Evolutionary conservation across 2,329 filamentous ascomycete genomes (phyloP).

Genomic region (Verticillium zaregamsianum): DNA sequence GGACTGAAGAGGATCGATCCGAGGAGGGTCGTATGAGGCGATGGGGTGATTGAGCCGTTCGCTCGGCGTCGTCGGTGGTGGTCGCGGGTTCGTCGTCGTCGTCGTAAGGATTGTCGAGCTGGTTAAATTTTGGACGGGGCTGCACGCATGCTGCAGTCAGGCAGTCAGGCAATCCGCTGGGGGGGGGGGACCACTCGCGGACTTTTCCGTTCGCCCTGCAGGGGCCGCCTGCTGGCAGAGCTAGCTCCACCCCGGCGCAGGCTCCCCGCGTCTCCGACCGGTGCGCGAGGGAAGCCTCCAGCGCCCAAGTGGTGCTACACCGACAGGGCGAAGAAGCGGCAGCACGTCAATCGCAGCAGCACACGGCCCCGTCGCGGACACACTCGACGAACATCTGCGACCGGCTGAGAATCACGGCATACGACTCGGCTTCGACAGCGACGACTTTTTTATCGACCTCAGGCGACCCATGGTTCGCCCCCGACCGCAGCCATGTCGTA

Average conservation of each 20-base stretch:
- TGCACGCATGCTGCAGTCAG: not conserved
- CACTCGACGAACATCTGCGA: conserved; percentile 10
- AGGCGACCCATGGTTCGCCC: conserved; percentile 2
- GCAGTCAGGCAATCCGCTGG: not conserved
- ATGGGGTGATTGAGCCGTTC: not conserved
- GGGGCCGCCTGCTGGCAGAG: not conserved
- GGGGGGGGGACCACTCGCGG: not conserved
- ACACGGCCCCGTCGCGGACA: not conserved
- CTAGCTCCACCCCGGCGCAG: not conserved
- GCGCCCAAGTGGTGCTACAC: no score
- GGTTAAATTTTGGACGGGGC: conserved; percentile 11
- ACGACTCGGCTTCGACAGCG: conserved; percentile 3
- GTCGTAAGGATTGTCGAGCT: not conserved
- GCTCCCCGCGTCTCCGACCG: not conserved
- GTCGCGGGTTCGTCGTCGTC: not conserved
- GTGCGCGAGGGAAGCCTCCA: not conserved
- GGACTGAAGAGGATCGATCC: not conserved
- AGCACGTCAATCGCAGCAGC: not conserved
- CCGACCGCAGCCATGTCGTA: conserved; percentile 71
- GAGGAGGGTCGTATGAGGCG: no score
- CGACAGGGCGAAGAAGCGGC: no score
- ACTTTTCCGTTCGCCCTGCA: conserved; percentile 8
- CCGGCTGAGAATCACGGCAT: not conserved
- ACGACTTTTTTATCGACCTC: conserved; percentile 13
- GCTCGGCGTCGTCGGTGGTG: not conserved